These are phyloP conservation scores for Prunus padus DNA, from an alignment of 306 rosid genomes.

Conservation along the genomic window DNA sequence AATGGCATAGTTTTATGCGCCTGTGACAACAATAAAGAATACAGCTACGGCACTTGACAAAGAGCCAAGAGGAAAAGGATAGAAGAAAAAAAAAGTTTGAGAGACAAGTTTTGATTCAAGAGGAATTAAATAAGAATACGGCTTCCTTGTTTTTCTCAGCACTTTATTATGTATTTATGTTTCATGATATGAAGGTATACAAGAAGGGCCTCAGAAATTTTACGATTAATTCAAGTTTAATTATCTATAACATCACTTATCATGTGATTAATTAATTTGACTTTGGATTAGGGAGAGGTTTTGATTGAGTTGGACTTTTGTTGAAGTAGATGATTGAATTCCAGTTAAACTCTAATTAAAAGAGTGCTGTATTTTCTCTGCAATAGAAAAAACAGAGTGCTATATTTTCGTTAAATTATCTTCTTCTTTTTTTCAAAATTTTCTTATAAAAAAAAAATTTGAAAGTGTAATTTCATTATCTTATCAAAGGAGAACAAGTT, in stretches of 20 bases:
- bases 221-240: too few species aligned
- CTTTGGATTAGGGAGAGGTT: neutral
- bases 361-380: too few species aligned
- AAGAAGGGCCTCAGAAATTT: too few species aligned
- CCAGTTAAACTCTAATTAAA: neutral
- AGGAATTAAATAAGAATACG: neutral
- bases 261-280: neutral
- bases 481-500: too few species aligned
- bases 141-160: constrained; percentile 16
- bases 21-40: neutral
- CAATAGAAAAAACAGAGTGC: neutral
- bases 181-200: too few species aligned
- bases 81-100: neutral
- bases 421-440: too few species aligned
- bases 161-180: neutral
- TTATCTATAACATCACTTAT: too few species aligned
- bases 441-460: too few species aligned
- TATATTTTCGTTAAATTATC: neutral
- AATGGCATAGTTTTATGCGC: constrained; percentile 1
- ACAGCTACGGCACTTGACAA: constrained; percentile 3
- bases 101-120: neutral
- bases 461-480: too few species aligned
- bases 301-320: neutral
- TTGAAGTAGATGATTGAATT: neutral
- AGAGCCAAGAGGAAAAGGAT: constrained; percentile 1